Evolutionary conservation across 1,284 basidiomycete species (phyloP), one percentile per base, ranked within the genome.

Genomic region (Tremellales sp.): DNA sequence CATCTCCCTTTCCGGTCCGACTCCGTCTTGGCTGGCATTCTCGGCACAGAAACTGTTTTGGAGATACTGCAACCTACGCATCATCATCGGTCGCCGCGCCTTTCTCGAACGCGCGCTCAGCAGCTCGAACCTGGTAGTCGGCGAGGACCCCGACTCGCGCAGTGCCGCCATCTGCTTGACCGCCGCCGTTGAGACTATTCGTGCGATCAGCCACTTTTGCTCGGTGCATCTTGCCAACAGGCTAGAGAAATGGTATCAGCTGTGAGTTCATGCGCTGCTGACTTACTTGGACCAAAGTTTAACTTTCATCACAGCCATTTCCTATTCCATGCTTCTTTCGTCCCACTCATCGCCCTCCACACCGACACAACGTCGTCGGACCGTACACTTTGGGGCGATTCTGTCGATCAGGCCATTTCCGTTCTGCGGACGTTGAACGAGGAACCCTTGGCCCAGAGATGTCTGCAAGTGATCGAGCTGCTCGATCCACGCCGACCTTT

Each of bases 301-400:
- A 21, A 42, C 22, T 45, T 25, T 45, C 21, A 51, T 40, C 3
- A 6, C 40, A 60, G 58, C 12, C 59, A 61, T 42, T 61, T 61
- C 44, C 52, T 61, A 22, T 59, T 61, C 54, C 59, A 61, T 27
- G 57, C 59, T 3, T 39, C 46, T 5, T 61, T 59, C 23, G 57
- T 61, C 6, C 57, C 57, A 1, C 53, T 61, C 23, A 56, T 61
- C 42, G 57, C 59, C 1, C 48, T 61, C 35, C 51, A 51, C 44
- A 55, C 59, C 3, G 57, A 61, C 29, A 45, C 36, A 1, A 27
- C 13, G 2, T 58, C 57, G 13, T 40, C 46, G 0, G 45, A 44
- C 17, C 29, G 40, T 6, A 13, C 31, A 13, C 7, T 25, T 2
- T 61, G 59, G 59, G 19, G 22, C 3, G 49, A 54, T 12, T 46